Conservation (phyloP, 495 filamentous ascomycete species). For the Halenospora varia region DNA sequence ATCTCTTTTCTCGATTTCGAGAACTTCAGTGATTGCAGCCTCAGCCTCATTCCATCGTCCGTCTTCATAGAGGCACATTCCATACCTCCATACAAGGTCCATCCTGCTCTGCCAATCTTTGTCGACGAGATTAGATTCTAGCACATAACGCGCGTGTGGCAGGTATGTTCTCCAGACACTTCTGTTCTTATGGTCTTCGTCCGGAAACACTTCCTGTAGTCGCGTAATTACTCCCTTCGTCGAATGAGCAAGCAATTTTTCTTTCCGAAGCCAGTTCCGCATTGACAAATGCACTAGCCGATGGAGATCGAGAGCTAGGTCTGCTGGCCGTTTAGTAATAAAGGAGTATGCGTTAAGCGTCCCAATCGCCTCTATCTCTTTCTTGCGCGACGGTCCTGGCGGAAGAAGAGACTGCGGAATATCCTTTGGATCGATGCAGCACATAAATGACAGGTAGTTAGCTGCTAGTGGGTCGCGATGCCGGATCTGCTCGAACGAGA, state of each 20-base stretch:
- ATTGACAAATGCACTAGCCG: conserved; percentile 41
- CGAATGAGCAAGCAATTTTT: conserved; percentile 25
- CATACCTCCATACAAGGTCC: not conserved
- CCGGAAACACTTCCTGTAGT: conserved; percentile 30
- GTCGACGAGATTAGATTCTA: conserved; percentile 9
- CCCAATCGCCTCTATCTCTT: conserved; percentile 30
- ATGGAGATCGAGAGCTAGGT: conserved; percentile 33
- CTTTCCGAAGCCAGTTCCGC: conserved; percentile 36
- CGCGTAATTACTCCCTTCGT: conserved; percentile 28
- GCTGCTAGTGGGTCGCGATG: conserved; percentile 26
- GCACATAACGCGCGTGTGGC: conserved; percentile 33
- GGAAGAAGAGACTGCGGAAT: conserved; percentile 19
- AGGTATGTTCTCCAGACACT: conserved; percentile 31
- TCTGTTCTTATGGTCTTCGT: conserved; percentile 29
- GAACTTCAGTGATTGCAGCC: not conserved
- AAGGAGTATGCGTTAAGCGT: conserved; percentile 37
- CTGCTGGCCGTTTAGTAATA: conserved; percentile 8
- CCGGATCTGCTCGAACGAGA: conserved; percentile 33
- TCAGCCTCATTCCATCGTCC: conserved; percentile 23
- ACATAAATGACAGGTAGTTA: conserved; percentile 20
- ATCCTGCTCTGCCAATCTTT: conserved; percentile 2
- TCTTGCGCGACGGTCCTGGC: conserved; percentile 1
- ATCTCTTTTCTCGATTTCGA: conserved; percentile 9
- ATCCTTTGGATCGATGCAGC: conserved; percentile 15
- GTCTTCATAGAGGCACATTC: not conserved